Evolutionary conservation across 1,284 basidiomycete genomes (phyloP).

Genomic region (Butyriboletus appendiculatus): DNA sequence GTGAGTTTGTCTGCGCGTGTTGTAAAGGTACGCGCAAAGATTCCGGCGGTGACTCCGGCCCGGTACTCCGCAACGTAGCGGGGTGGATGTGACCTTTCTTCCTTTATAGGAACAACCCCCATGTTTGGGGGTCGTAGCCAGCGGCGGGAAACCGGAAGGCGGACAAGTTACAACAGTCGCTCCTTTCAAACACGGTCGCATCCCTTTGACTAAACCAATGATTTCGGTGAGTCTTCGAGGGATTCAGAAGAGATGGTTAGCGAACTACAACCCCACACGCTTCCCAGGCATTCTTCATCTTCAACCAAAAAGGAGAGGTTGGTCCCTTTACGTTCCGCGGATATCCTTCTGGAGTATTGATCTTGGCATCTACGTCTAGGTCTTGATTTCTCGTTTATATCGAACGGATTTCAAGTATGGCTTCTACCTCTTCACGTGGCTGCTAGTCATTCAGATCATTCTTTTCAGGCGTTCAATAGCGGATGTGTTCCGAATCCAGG

Average conservation of each 20-base stretch:
- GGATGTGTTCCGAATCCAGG: constrained; percentile 97
- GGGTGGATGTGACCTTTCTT: no score
- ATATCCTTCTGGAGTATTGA: constrained; percentile 4
- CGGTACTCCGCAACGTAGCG: no score
- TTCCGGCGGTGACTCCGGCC: no score
- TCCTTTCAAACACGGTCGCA: constrained; percentile 6
- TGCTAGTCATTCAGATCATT: not conserved
- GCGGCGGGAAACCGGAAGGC: not conserved
- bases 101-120: constrained; percentile 13
- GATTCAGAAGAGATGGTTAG: not conserved
- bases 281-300: constrained; percentile 91
- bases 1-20: no score
- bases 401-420: constrained; percentile 89
- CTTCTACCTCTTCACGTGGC: not conserved
- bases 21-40: no score
- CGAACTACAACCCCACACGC: constrained; percentile 12
- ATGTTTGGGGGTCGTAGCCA: constrained; percentile 8
- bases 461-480: constrained; percentile 86
- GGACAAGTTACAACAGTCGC: not conserved
- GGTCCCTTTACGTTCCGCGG: not conserved
- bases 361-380: constrained; percentile 46
- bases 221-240: constrained; percentile 40
- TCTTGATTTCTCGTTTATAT: constrained; percentile 92
- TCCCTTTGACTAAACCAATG: constrained; percentile 25
- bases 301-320: constrained; percentile 97